These are phyloP conservation scores for Candida bentonensis DNA, from an alignment of 805 yeast genomes.

Conservation along the genomic window DNA sequence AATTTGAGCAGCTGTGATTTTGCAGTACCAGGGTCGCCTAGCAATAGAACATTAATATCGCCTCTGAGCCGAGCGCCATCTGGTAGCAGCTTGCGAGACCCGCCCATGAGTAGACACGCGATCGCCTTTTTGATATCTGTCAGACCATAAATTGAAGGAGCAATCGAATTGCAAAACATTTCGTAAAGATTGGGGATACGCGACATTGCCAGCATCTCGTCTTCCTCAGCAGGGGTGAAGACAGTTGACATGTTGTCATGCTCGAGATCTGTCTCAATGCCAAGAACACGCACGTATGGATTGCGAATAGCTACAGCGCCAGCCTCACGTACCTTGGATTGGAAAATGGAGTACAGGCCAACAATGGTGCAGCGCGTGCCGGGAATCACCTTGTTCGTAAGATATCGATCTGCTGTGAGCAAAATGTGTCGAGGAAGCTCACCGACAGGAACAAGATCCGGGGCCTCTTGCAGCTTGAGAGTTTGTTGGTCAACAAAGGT, in stretches of 20 bases:
- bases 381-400: conserved; percentile 84
- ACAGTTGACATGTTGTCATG: conserved; percentile 45
- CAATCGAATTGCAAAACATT: conserved; percentile 74
- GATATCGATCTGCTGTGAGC: conserved; percentile 74
- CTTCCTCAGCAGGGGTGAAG: conserved; percentile 88
- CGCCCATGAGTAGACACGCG: conserved; percentile 85
- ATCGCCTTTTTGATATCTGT: conserved; percentile 87
- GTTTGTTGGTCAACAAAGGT: conserved; percentile 91
- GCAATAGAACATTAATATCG: conserved; percentile 79
- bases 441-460: conserved; percentile 97
- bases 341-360: conserved; percentile 88
- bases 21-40: conserved; percentile 99
- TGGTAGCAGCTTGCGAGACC: conserved; percentile 80
- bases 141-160: conserved; percentile 94
- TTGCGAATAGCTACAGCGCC: conserved; percentile 75
- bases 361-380: conserved; percentile 87
- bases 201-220: conserved; percentile 68
- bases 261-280: conserved; percentile 74
- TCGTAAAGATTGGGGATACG: conserved; percentile 78
- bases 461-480: conserved; percentile 88
- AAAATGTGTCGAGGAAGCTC: conserved; percentile 94
- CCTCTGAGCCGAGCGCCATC: conserved; percentile 97
- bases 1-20: conserved; percentile 91
- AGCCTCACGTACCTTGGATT: conserved; percentile 43
- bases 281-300: conserved; percentile 79